phyloP scores from a whole-genome alignment of 176 grass and related monocot species.

The Zea luxurians region DNA sequence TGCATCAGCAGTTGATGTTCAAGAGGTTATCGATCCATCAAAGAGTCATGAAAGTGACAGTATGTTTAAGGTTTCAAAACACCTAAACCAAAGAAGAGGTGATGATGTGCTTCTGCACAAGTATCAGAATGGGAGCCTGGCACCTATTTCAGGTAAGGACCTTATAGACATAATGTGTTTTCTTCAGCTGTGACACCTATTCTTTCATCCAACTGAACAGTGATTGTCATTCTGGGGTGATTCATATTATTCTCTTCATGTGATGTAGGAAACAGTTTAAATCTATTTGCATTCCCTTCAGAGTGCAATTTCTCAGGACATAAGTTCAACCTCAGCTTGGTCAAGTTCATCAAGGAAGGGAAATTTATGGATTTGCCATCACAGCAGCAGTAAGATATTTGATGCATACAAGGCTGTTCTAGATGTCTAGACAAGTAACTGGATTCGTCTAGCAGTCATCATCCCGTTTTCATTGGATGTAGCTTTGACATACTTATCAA shows the following conservation, averaged over 20 bases:
- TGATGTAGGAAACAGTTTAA: constrained; percentile 58
- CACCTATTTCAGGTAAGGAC: constrained; percentile 36
- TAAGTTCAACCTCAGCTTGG: constrained; percentile 76
- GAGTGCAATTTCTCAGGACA: constrained; percentile 96
- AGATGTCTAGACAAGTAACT: neutral
- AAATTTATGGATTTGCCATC: constrained; percentile 41
- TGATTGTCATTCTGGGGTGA: neutral
- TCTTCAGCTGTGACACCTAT: constrained; percentile 8
- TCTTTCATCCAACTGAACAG: neutral
- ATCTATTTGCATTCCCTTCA: constrained; percentile 95
- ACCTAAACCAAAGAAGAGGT: constrained; percentile 60
- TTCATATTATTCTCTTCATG: constrained; percentile 24
- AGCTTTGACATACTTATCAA: constrained; percentile 33
- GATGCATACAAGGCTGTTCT: neutral
- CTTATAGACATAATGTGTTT: neutral
- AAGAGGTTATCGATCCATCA: constrained; percentile 43
- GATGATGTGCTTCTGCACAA: constrained; percentile 42
- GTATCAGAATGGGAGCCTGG: constrained; percentile 36
- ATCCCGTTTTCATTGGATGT: neutral
- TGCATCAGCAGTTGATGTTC: constrained; percentile 67
- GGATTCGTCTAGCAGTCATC: neutral
- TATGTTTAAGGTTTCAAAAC: constrained; percentile 57
- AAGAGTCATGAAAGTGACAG: constrained; percentile 37
- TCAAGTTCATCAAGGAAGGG: constrained; percentile 71
- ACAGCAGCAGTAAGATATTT: constrained; percentile 59